These are phyloP conservation scores for Calophaca sinica DNA, from an alignment of 306 rosid species.

Conservation along the genomic window DNA sequence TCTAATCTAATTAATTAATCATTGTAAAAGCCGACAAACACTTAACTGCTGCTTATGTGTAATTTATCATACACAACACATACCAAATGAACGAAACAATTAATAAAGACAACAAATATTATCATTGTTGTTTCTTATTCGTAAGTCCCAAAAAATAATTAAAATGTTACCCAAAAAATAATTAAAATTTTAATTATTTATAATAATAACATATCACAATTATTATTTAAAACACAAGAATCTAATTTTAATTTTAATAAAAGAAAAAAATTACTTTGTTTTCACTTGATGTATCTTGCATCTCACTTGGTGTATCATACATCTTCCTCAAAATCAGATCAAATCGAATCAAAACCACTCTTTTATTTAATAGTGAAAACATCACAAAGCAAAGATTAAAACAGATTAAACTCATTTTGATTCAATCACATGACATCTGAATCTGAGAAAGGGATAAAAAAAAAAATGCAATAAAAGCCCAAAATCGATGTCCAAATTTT, in stretches of 20 bases:
- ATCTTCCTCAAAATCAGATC: not conserved
- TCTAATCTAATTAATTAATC: too few relatives aligned
- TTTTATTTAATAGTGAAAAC: too few relatives aligned
- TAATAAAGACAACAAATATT: too few relatives aligned
- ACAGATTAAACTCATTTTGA: not conserved
- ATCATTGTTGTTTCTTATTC: too few relatives aligned
- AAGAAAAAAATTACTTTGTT: not conserved
- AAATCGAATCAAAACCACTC: too few relatives aligned
- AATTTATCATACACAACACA: not conserved
- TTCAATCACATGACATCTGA: not conserved
- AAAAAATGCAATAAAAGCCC: slow-evolving; percentile 66
- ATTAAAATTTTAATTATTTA: too few relatives aligned
- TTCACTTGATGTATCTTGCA: not conserved
- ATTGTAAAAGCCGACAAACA: not conserved
- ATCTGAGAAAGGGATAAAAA: not conserved
- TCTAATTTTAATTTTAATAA: too few relatives aligned
- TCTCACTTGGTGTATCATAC: not conserved
- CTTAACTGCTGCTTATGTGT: not conserved
- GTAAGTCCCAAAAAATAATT: too few relatives aligned
- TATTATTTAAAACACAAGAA: too few relatives aligned
- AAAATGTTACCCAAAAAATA: too few relatives aligned
- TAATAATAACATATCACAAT: too few relatives aligned
- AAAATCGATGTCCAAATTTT: slow-evolving; percentile 65
- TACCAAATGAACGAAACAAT: not conserved
- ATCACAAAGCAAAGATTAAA: not conserved